phyloP scores from a whole-genome alignment of 768 basidiomycete genomes.

The Auriscalpium vulgare region DNA sequence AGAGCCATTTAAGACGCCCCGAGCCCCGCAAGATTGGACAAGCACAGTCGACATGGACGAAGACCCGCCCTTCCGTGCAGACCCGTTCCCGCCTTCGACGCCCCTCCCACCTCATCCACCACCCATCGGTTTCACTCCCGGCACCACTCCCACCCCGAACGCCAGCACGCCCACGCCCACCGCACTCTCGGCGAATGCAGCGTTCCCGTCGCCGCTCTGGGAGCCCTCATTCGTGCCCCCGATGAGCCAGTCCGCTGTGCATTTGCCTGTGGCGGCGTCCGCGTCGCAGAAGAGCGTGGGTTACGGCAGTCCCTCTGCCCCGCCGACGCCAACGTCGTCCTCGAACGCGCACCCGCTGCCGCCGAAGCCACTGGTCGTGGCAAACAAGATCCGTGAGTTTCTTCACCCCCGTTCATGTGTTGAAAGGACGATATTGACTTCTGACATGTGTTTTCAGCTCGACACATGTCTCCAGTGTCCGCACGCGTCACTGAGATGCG shows the following conservation, averaged over 20 bases:
- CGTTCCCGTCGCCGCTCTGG: neutral
- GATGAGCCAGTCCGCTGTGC: too few species aligned
- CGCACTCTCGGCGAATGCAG: neutral
- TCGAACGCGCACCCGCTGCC: neutral
- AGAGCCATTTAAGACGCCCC: neutral
- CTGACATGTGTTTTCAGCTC: neutral
- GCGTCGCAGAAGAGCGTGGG: too few species aligned
- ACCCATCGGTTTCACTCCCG: neutral
- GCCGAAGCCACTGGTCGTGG: neutral
- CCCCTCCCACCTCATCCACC: neutral
- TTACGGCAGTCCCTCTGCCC: too few species aligned
- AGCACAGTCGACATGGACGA: constrained; percentile 1
- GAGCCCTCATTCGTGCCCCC: too few species aligned
- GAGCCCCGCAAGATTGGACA: neutral
- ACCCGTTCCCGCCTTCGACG: constrained; percentile 2
- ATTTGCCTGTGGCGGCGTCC: too few species aligned
- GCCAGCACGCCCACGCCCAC: neutral
- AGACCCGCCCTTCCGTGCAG: constrained; percentile 10
- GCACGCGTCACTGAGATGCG: neutral
- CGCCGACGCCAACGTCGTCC: too few species aligned
- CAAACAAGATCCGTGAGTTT: neutral
- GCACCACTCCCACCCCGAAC: neutral
- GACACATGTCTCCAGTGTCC: neutral
- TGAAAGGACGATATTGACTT: neutral
- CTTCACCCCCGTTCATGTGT: neutral